phyloP scores from a whole-genome alignment of 1,284 basidiomycete genomes.

The Pterula multifida region DNA sequence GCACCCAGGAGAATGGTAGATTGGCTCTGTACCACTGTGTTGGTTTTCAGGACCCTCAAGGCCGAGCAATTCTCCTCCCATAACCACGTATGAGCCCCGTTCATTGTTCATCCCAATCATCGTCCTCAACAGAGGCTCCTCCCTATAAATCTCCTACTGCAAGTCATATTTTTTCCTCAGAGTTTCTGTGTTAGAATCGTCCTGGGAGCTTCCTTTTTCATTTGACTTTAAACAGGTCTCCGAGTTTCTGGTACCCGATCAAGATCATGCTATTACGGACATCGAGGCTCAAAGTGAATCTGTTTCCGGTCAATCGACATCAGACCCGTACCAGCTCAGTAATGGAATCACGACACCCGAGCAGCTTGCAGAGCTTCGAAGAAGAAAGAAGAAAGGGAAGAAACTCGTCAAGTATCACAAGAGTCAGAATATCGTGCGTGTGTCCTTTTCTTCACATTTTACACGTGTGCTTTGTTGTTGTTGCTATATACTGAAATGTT shows the following conservation, averaged over 20 bases:
- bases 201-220: too few species aligned
- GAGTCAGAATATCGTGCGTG: conserved; percentile 69
- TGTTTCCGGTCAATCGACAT: neutral
- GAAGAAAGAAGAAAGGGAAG: conserved; percentile 27
- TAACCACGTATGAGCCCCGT: neutral
- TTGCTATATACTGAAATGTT: too few species aligned
- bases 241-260: neutral
- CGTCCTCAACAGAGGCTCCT: neutral
- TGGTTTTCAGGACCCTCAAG: neutral
- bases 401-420: conserved; percentile 62
- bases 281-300: neutral
- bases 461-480: too few species aligned
- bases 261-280: neutral
- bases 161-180: neutral
- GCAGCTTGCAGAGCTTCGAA: conserved; percentile 48
- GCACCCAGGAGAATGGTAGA: neutral
- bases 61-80: too few species aligned
- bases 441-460: too few species aligned
- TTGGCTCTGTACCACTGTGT: neutral
- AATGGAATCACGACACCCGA: conserved; percentile 45
- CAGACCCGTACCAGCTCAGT: conserved; percentile 53
- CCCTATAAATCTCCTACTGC: neutral
- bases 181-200: too few species aligned
- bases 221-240: neutral
- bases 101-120: neutral